These are phyloP conservation scores for Colletotrichum karsti DNA, from an alignment of 2,329 filamentous ascomycete species.

Conservation along the genomic window DNA sequence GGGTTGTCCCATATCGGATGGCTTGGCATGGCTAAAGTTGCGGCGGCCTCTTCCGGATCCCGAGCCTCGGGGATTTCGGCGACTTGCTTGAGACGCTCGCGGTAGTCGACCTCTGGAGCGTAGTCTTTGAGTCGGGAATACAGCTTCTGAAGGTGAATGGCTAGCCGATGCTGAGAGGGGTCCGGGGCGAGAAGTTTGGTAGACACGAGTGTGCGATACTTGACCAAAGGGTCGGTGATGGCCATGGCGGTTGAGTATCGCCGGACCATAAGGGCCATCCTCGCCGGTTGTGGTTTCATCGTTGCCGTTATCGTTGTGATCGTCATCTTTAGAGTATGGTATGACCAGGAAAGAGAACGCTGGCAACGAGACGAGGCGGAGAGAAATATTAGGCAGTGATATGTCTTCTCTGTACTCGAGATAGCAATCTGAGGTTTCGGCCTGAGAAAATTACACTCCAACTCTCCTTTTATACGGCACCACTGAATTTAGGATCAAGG, in stretches of 20 bases:
- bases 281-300: slow-evolving; percentile 30
- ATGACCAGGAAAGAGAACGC: not conserved
- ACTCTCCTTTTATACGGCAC: no score
- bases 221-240: slow-evolving; percentile 78
- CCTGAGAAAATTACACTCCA: not conserved
- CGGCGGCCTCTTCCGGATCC: slow-evolving; percentile 37
- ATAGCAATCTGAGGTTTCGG: not conserved
- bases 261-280: not conserved
- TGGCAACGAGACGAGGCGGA: not conserved
- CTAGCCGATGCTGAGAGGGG: slow-evolving; percentile 75
- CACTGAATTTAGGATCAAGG: no score
- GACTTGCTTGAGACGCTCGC: slow-evolving; percentile 69
- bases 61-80: slow-evolving; percentile 51
- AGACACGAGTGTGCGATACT: slow-evolving; percentile 77
- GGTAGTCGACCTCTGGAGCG: slow-evolving; percentile 75
- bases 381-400: not conserved
- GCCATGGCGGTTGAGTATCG: slow-evolving; percentile 58
- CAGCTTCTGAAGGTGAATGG: slow-evolving; percentile 79
- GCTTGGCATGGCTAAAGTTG: slow-evolving; percentile 55
- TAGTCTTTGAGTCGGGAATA: slow-evolving; percentile 83
- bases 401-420: not conserved
- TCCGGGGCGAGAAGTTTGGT: slow-evolving; percentile 75
- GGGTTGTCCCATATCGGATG: slow-evolving; percentile 68
- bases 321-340: not conserved
- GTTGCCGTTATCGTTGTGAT: slow-evolving; percentile 13